Evolutionary conservation across 2,329 filamentous ascomycete species (phyloP).

Genomic region (Sphaerulina musiva): DNA sequence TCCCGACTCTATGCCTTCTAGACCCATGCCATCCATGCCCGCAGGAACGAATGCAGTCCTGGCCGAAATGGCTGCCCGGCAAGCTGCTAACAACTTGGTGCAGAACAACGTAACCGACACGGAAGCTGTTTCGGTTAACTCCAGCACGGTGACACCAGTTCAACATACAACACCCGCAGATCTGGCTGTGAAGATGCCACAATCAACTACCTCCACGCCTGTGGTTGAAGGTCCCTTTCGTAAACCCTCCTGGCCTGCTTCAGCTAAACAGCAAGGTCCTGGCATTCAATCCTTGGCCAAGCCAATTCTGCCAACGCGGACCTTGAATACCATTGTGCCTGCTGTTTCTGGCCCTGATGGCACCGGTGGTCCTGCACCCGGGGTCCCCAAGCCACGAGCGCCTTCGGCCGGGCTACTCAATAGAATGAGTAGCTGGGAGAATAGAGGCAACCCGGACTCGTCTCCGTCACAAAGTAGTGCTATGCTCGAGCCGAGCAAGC

Average conservation of each 20-base stretch:
- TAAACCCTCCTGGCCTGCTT: conserved; percentile 32
- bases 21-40: conserved; percentile 4
- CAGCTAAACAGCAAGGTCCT: conserved; percentile 19
- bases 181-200: conserved; percentile 11
- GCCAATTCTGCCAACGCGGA: conserved; percentile 18
- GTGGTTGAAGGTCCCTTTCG: conserved; percentile 24
- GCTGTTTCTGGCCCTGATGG: conserved; percentile 9
- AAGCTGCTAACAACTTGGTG: conserved; percentile 16
- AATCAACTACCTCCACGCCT: conserved; percentile 4
- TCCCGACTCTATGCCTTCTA: not conserved
- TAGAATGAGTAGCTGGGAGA: conserved; percentile 43
- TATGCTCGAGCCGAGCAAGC: conserved; percentile 28
- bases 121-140: conserved; percentile 5
- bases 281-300: conserved; percentile 23
- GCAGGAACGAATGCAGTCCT: conserved; percentile 16
- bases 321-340: conserved; percentile 15
- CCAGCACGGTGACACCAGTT: not conserved
- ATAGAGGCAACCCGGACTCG: conserved; percentile 3
- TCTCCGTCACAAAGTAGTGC: conserved; percentile 1
- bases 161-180: conserved; percentile 7
- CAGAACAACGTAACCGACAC: conserved; percentile 12
- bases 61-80: conserved; percentile 21
- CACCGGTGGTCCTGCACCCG: conserved; percentile 1
- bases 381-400: conserved; percentile 26
- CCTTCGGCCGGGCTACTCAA: conserved; percentile 41